phyloP scores from a whole-genome alignment of 148 eudicot genomes.

The Selenicereus undatus region DNA sequence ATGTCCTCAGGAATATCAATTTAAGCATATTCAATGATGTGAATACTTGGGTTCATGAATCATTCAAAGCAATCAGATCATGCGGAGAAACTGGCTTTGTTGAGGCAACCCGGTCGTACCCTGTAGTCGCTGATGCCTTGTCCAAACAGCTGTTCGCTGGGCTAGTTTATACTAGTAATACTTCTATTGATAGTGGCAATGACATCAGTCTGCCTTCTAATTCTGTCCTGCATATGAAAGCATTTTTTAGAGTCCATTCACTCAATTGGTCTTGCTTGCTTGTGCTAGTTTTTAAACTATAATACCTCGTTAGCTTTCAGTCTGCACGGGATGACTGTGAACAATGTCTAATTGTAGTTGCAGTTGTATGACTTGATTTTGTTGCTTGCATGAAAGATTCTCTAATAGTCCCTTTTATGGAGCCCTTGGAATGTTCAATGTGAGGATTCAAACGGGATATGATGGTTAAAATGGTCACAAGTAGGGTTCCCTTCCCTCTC shows the following conservation, averaged over 20 bases:
- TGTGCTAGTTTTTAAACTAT: neutral
- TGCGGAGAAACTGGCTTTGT: constrained; percentile 37
- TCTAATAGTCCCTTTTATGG: neutral
- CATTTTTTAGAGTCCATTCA: neutral
- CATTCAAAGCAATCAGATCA: constrained; percentile 48
- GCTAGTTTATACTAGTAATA: constrained; percentile 76
- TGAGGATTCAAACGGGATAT: neutral
- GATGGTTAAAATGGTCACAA: neutral
- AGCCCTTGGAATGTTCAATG: neutral
- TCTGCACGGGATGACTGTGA: neutral
- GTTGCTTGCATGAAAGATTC: constrained; percentile 1
- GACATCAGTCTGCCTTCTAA: neutral
- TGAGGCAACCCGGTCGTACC: constrained; percentile 49
- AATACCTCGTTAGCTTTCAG: neutral
- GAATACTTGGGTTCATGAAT: constrained; percentile 54
- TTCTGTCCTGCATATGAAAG: constrained; percentile 6
- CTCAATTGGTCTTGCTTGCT: neutral
- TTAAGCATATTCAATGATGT: constrained; percentile 53
- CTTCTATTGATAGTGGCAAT: neutral
- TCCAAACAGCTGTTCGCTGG: constrained; percentile 57
- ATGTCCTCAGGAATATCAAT: constrained; percentile 56
- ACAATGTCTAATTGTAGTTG: neutral
- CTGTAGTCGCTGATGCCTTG: constrained; percentile 44
- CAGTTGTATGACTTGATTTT: neutral
- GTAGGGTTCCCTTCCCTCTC: neutral